Evolutionary conservation across 768 basidiomycete genomes (phyloP), one percentile per base, ranked within the genome.

Genomic region (Russula sp.): DNA sequence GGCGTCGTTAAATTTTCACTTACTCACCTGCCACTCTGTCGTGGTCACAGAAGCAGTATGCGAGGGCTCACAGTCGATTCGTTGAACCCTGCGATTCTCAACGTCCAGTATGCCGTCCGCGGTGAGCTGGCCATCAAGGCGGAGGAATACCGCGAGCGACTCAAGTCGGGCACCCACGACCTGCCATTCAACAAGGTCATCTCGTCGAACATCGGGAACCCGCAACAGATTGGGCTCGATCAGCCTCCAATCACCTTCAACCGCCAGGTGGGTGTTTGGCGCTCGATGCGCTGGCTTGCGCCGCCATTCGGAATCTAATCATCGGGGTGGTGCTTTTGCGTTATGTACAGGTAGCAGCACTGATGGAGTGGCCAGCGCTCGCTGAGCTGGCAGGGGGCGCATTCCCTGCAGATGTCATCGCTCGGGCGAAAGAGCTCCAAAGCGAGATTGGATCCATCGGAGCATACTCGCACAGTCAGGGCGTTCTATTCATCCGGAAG

Each of bases 111-210:
- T 73, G 96, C 96, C 60, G 96, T 99, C 34, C 91, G 96, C 59
- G 96, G 97, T 54, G 95, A 96, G 76, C 86, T 98, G 66, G 94
- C 96, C 4, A 91, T 98, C 78, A 91, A 89, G 73, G 93, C 96
- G 0, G 94, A 98, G 75, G 77, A 84, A 57, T 86, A 90, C 68
- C 82, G 88, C 59, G 86, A 87, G 55, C 75, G 80, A 68, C 83
- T 98, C 71, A 82, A 84, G 74, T 75, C 54, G 80, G 54, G 59
- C 60, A 76, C 77, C 27, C 76, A 82, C 66, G 78, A 77, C 20
- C 80, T 98, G 16, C 93, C 94, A 16, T 99, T 98, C 75, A 82
- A 85, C 73, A 83, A 84, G 69, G 81, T 98, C 75, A 96, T 97
- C 73, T 89, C 85, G 34, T 92, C 93, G 65, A 99, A 98, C 77